Percentiles rank a stretch among this genome's conserved stretches.
These are phyloP conservation scores for Cryptococcus sp. DNA, from an alignment of 1,284 basidiomycete species.

Conservation along the genomic window DNA sequence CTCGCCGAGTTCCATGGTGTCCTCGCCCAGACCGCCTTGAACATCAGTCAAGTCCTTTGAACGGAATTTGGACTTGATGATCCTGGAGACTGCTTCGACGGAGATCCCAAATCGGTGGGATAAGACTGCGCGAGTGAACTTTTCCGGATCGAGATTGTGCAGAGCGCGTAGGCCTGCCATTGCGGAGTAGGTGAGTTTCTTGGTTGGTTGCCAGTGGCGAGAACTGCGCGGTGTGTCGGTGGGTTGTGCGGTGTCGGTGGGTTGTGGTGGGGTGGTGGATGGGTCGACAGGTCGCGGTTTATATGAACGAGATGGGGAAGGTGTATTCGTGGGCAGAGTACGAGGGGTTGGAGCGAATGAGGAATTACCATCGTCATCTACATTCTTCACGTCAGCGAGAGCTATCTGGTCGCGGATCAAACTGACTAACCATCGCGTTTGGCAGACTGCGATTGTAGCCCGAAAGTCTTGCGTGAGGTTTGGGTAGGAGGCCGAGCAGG, in stretches of 20 bases:
- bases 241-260: no score
- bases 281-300: not conserved
- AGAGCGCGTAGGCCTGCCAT: conserved; percentile 82
- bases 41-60: conserved; percentile 12
- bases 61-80: conserved; percentile 71
- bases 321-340: no score
- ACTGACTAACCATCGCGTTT: no score
- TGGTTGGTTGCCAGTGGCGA: conserved; percentile 71
- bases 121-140: conserved; percentile 69
- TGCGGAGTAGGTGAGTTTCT: conserved; percentile 82
- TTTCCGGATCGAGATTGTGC: conserved; percentile 67
- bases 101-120: conserved; percentile 78
- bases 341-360: no score
- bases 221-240: not conserved
- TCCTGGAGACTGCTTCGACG: conserved; percentile 80
- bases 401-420: no score
- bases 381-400: no score
- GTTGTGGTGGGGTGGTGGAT: conserved; percentile 1
- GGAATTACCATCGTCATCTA: no score
- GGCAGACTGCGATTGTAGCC: no score
- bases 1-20: not conserved
- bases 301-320: no score
- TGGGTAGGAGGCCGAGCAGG: no score
- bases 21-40: not conserved
- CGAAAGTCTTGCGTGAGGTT: no score